phyloP scores from a whole-genome alignment of 768 basidiomycete genomes.

The Rickenella mellea region DNA sequence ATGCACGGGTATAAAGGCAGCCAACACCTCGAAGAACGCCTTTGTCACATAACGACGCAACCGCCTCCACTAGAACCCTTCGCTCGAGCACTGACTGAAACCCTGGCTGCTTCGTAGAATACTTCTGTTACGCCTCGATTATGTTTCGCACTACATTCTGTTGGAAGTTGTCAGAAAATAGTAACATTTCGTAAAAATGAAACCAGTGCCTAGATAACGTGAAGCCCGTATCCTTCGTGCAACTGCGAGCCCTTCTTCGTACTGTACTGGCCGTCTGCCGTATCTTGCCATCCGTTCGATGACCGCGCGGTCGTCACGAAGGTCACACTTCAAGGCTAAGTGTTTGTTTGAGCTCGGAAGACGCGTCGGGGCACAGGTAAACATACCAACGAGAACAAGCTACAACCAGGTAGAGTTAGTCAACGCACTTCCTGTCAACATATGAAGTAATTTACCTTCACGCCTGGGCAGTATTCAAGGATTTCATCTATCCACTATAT shows the following conservation, averaged over 20 bases:
- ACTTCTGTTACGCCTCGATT: constrained; percentile 92
- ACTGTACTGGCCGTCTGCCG: constrained; percentile 68
- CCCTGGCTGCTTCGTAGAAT: constrained; percentile 84
- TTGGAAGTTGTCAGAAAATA: neutral
- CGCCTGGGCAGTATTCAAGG: constrained; percentile 86
- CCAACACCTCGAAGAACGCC: too few relatives aligned
- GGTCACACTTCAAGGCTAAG: constrained; percentile 89
- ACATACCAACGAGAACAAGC: constrained; percentile 85
- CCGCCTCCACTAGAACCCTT: constrained; percentile 47
- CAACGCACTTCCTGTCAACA: constrained; percentile 2
- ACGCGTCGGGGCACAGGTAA: constrained; percentile 3
- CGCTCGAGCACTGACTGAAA: constrained; percentile 67
- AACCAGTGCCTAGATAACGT: constrained; percentile 79
- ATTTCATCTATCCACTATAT: constrained; percentile 89
- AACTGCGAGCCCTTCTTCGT: constrained; percentile 85
- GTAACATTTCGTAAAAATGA: neutral
- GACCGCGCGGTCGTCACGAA: constrained; percentile 73
- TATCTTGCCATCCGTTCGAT: constrained; percentile 66
- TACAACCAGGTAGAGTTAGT: constrained; percentile 19
- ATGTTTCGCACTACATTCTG: constrained; percentile 97
- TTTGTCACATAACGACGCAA: constrained; percentile 52
- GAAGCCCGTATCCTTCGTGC: constrained; percentile 87
- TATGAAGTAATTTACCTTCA: constrained; percentile 51
- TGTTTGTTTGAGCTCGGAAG: constrained; percentile 1
- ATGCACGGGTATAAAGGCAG: neutral